These are phyloP conservation scores for Roridomyces roridus DNA, from an alignment of 768 basidiomycete genomes.

Conservation along the genomic window DNA sequence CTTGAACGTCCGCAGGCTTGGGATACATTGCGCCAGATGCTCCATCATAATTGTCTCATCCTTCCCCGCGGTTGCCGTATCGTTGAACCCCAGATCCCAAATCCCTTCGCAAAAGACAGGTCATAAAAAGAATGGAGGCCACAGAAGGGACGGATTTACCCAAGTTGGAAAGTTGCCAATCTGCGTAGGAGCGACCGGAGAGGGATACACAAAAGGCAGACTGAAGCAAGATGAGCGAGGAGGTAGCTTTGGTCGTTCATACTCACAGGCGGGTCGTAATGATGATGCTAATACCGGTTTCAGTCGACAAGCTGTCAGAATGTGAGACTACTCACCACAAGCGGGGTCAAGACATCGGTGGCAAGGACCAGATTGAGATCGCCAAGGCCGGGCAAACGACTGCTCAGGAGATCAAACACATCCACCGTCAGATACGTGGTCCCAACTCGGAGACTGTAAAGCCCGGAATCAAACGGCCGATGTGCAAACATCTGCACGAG, in stretches of 20 bases:
- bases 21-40: slow-evolving; percentile 10
- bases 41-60: slow-evolving; percentile 14
- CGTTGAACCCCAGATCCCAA: slow-evolving; percentile 18
- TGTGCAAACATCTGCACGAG: slow-evolving; percentile 30
- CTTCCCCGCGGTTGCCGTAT: neutral
- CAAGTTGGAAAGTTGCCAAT: slow-evolving; percentile 9
- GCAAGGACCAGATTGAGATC: slow-evolving; percentile 13
- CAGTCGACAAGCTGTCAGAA: neutral
- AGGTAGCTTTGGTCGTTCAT: neutral
- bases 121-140: neutral
- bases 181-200: neutral
- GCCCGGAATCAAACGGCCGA: slow-evolving; percentile 23
- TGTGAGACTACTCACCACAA: neutral
- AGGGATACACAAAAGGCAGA: slow-evolving; percentile 1
- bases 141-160: neutral
- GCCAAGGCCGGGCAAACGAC: slow-evolving; percentile 6
- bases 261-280: neutral
- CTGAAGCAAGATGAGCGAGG: neutral
- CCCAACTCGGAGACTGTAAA: slow-evolving; percentile 32
- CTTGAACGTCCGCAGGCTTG: slow-evolving; percentile 8
- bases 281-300: neutral
- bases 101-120: neutral
- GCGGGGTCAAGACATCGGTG: neutral
- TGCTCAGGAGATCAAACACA: slow-evolving; percentile 13
- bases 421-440: slow-evolving; percentile 19